These are phyloP conservation scores for Endogone sp. DNA, from an alignment of 192 early-diverging fungal genomes.

Conservation along the genomic window DNA sequence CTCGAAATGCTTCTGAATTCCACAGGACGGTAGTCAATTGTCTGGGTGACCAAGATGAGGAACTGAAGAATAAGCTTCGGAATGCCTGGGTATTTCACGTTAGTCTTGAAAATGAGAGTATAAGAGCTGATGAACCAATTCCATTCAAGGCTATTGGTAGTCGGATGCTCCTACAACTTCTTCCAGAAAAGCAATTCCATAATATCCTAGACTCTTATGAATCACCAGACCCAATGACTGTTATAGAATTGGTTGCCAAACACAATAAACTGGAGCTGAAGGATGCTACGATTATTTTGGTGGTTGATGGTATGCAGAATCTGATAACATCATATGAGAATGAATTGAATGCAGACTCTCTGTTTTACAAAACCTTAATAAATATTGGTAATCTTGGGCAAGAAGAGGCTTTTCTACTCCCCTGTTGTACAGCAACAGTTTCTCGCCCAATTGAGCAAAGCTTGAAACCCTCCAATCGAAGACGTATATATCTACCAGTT, in stretches of 20 bases:
- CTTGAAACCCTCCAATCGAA: slow-evolving; percentile 15
- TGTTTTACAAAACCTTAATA: slow-evolving; percentile 19
- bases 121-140: not conserved
- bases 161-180: slow-evolving; percentile 29
- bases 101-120: slow-evolving; percentile 24
- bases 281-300: slow-evolving; percentile 22
- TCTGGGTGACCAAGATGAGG: slow-evolving; percentile 13
- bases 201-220: slow-evolving; percentile 21
- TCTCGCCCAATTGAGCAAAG: slow-evolving; percentile 14
- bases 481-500: slow-evolving; percentile 20
- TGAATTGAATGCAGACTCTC: slow-evolving; percentile 15
- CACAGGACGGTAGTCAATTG: slow-evolving; percentile 16
- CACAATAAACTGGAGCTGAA: slow-evolving; percentile 11
- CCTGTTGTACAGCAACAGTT: slow-evolving; percentile 23
- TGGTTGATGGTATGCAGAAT: slow-evolving; percentile 28
- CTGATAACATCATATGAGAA: slow-evolving; percentile 9
- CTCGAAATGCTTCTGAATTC: slow-evolving; percentile 24
- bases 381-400: slow-evolving; percentile 23
- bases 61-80: slow-evolving; percentile 14
- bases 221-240: slow-evolving; percentile 12
- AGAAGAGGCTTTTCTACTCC: slow-evolving; percentile 12
- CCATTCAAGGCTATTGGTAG: slow-evolving; percentile 18
- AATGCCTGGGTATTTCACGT: slow-evolving; percentile 32
- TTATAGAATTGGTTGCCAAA: slow-evolving; percentile 17
- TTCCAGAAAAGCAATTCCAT: slow-evolving; percentile 8